These are phyloP conservation scores for Trametes polyzona DNA, from an alignment of 1,284 basidiomycete species.

Conservation along the genomic window DNA sequence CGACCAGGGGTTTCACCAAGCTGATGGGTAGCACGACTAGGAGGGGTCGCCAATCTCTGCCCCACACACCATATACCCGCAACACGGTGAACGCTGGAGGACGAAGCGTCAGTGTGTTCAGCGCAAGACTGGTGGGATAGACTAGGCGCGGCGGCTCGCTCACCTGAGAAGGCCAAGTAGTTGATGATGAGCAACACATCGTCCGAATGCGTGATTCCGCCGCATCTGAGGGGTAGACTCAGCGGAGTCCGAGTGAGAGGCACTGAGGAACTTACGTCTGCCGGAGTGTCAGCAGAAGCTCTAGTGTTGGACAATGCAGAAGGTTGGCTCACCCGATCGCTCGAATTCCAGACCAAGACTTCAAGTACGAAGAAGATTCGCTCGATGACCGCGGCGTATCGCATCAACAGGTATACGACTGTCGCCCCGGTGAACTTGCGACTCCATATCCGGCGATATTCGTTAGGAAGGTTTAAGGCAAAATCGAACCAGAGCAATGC, in stretches of 20 bases:
- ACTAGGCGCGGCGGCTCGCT: too few species aligned
- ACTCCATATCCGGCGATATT: constrained; percentile 14
- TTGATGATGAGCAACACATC: constrained; percentile 9
- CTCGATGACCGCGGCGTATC: constrained; percentile 12
- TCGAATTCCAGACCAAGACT: background rate
- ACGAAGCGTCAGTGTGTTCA: background rate
- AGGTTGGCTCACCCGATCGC: constrained; percentile 1
- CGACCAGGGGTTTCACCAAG: constrained; percentile 3
- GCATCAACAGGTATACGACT: constrained; percentile 12
- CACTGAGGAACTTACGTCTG: background rate
- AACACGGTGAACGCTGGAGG: constrained; percentile 12
- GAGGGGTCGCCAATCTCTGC: constrained; percentile 14
- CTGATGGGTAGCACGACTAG: constrained; percentile 10
- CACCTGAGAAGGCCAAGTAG: constrained; percentile 7
- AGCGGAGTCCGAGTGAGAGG: too few species aligned
- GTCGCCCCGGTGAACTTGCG: constrained; percentile 15
- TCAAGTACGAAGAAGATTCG: constrained; percentile 9
- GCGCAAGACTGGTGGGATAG: too few species aligned
- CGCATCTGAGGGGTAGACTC: background rate
- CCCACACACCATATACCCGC: constrained; percentile 15
- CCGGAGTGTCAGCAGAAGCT: background rate
- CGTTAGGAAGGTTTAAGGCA: constrained; percentile 3
- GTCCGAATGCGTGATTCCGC: background rate
- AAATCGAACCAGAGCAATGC: constrained; percentile 18
- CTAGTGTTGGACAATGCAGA: background rate